Evolutionary conservation across 345 rosid species (phyloP).

Genomic region (Conringia planisiliqua): DNA sequence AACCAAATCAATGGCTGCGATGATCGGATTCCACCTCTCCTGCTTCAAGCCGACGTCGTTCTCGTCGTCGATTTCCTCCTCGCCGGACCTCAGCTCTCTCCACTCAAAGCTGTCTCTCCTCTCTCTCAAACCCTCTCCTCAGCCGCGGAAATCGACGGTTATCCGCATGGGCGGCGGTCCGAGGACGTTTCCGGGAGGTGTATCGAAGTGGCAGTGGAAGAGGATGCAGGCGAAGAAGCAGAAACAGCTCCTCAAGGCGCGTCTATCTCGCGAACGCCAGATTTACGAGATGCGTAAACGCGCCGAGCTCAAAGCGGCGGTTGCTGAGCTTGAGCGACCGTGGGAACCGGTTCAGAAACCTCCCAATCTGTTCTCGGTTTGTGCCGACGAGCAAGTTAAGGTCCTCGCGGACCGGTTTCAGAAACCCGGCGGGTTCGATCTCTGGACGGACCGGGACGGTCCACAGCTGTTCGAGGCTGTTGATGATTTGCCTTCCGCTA

Average conservation of each 20-base stretch:
- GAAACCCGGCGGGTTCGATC: conserved; percentile 80
- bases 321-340: conserved; percentile 83
- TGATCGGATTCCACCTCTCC: conserved; percentile 27
- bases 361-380: conserved; percentile 66
- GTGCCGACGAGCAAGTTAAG: conserved; percentile 81
- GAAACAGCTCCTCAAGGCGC: conserved; percentile 77
- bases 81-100: conserved; percentile 16
- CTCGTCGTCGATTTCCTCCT: conserved; percentile 37
- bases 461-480: conserved; percentile 56
- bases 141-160: conserved; percentile 30
- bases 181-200: conserved; percentile 80
- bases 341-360: conserved; percentile 77
- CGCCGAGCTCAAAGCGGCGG: conserved; percentile 84
- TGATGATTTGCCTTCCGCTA: conserved; percentile 71
- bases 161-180: conserved; percentile 95
- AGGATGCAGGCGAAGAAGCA: conserved; percentile 89
- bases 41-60: conserved; percentile 38
- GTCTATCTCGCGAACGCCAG: conserved; percentile 73
- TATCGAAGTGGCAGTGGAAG: conserved; percentile 93
- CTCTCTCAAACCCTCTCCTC: conserved; percentile 27
- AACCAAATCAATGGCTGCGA: conserved; percentile 18
- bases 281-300: conserved; percentile 92
- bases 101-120: conserved; percentile 36
- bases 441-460: conserved; percentile 75
- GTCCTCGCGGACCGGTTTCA: conserved; percentile 90